These are phyloP conservation scores for Aspergillus piperis DNA, from an alignment of 2,329 filamentous ascomycete species.

Conservation along the genomic window DNA sequence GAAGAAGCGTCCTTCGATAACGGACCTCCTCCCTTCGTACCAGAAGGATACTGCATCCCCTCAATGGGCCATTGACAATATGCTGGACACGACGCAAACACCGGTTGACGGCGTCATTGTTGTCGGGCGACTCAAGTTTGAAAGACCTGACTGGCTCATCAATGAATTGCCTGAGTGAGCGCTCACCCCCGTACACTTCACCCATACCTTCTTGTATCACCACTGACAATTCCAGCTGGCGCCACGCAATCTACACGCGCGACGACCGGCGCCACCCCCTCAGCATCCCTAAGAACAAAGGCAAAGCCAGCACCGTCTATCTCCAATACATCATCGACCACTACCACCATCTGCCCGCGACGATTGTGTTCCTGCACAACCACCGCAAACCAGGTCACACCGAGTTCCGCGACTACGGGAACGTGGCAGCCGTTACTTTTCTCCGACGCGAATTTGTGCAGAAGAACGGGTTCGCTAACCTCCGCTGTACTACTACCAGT, in stretches of 20 bases:
- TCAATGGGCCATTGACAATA: constrained; percentile 5
- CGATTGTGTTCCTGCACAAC: constrained; percentile 58
- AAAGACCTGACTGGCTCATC: constrained; percentile 48
- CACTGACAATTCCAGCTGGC: constrained; percentile 38
- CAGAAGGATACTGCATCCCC: not conserved
- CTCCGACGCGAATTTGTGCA: constrained; percentile 54
- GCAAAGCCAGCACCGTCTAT: constrained; percentile 47
- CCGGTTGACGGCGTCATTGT: constrained; percentile 31
- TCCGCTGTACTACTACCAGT: constrained; percentile 49
- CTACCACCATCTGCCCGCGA: constrained; percentile 51
- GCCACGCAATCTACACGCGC: constrained; percentile 46
- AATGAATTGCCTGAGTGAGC: constrained; percentile 42
- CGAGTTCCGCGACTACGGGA: constrained; percentile 56
- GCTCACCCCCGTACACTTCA: too few species aligned
- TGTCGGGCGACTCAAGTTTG: constrained; percentile 43
- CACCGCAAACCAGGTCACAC: constrained; percentile 60
- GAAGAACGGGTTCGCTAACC: constrained; percentile 58
- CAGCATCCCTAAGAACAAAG: constrained; percentile 39
- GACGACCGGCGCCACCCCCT: constrained; percentile 32
- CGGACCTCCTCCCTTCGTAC: constrained; percentile 8
- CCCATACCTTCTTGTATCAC: too few species aligned
- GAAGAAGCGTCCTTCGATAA: constrained; percentile 4
- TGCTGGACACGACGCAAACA: constrained; percentile 16
- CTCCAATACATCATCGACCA: constrained; percentile 49
- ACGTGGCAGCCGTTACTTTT: constrained; percentile 49